Base-by-base conservation (phyloP, 441 rosid genomes). In the Sinapis alba region DNA sequence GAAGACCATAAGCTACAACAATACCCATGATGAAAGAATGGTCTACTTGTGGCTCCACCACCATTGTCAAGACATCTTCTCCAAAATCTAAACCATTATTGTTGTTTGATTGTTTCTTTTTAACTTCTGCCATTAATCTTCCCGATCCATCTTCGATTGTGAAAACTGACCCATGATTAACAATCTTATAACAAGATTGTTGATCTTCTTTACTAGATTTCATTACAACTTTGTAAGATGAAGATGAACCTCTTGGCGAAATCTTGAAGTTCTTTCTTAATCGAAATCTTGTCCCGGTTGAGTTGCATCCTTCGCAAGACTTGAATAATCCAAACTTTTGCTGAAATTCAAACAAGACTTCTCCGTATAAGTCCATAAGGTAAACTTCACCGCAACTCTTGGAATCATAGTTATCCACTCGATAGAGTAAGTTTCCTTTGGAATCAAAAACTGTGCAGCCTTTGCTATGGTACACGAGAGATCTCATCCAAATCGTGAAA, bases 401-500 rank as follows among this genome's bases (percentile, higher is more conserved):
- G 77, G 81, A 71, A 75, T 83, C 65, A 47, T 87, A 91, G 66
- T 87, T 87, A 76, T 89, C 92, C 3, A 90, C 91, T 3, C 92
- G 83, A 57, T 86, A 89, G 58, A 87, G 77, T 36, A 89, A 77
- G 43, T 62, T 78, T 7, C 94, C 91, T 43, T 68, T 80, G 1
- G 90, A 82, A 68, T 87, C 89, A 53, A 69, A 84, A 3, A 87
- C 94, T 0, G 92, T 86, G 65, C 92, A 89, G 5, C 91, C 94
- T 65, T 83, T 87, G 62, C 87, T 78, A 9, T 79, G 81, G 20
- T 86, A 75, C 34, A 91, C 81, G 3, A 89, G 63, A 61, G 92
- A 91, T 51, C 85, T 91, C 94, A 87, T 86, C 97, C 94, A 86
- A 61, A 91, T 80, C 0, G 94, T 91, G 73, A 87, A 87, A 53